Evolutionary conservation across 306 rosid genomes (phyloP), one percentile per base, ranked within the genome.

Genomic region (Cicer arietinum): DNA sequence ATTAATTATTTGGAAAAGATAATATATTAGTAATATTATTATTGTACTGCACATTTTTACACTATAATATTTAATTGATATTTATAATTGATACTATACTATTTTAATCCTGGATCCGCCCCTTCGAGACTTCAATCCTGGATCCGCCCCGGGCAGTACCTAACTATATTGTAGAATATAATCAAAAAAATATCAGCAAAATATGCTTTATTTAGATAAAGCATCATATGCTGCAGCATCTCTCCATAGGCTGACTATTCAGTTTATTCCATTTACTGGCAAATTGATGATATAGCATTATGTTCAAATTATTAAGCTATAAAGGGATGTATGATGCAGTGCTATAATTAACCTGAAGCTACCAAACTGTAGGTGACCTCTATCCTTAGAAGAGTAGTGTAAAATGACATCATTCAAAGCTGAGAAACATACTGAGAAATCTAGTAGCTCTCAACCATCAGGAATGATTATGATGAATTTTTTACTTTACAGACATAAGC

Each of bases 341-440:
- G 54, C 22, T 51, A 68, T 58, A 30, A 81, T 59, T 44, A 47
- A 86, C 76, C 52, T 60, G 44, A 60, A 83, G 70, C 82, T 44
- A 86, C 58, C 65, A 64, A 74, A 60, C 37, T 30, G 57, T 13
- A 50, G 10, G 52, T 35, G 10, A 73, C 51, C 66, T 42, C 73
- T 30, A 63, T 69, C 44, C 60, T 40, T 71, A 60, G 40, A 76
- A 76, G 82, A 59, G 39, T 44, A 65, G 20, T 60, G 59, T 54
- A 12, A 82, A 75, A 91, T 85, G 95, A 85, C 93, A 59, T 86
- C 97, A 22, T 11, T 82, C 57, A 91, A 89, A 82, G 63, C 54
- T 13, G 92, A 89, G 72, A 80, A 74, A 68, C 79, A 60, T 42
- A 42, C 11, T 42, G 82, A 61, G 14, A 62, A 69, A 78, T 67